Percentiles rank a stretch among this genome's conserved stretches.
Evolutionary conservation across 495 filamentous ascomycete genomes (phyloP).

Genomic region (Hyphodiscus hymeniophilus): DNA sequence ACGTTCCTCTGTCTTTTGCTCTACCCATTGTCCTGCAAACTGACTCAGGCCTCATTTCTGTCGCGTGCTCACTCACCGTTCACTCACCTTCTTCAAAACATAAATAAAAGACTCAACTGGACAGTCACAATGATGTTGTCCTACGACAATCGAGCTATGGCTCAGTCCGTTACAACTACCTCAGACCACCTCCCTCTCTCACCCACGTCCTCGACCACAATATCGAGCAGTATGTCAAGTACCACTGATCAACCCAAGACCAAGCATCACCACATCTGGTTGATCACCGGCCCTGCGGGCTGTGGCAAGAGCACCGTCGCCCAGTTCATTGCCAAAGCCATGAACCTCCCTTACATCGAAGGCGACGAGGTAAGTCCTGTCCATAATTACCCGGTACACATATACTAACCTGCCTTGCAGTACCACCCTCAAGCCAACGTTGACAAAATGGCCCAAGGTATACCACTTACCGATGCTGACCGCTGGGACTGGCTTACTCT

Average conservation of each 20-base stretch:
- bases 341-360: constrained; percentile 80
- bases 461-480: constrained; percentile 86
- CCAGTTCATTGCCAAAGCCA: constrained; percentile 58
- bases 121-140: constrained; percentile 15
- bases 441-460: constrained; percentile 85
- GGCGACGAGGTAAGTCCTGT: constrained; percentile 75
- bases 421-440: constrained; percentile 81
- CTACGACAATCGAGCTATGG: constrained; percentile 18
- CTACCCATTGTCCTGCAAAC: neutral
- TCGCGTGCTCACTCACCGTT: neutral
- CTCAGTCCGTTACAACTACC: constrained; percentile 2
- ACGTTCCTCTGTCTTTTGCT: neutral
- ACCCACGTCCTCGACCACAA: neutral
- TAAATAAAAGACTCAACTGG: neutral
- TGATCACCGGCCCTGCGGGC: constrained; percentile 94
- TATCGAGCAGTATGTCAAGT: neutral
- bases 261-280: constrained; percentile 77
- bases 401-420: constrained; percentile 37
- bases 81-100: neutral
- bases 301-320: constrained; percentile 96
- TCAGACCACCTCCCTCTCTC: constrained; percentile 15
- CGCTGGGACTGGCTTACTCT: constrained; percentile 97
- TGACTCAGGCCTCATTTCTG: neutral
- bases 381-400: constrained; percentile 1
- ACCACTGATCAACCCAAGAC: constrained; percentile 11